Conservation (phyloP, 2,329 filamentous ascomycete species). For the Lachnellula hyalina region DNA sequence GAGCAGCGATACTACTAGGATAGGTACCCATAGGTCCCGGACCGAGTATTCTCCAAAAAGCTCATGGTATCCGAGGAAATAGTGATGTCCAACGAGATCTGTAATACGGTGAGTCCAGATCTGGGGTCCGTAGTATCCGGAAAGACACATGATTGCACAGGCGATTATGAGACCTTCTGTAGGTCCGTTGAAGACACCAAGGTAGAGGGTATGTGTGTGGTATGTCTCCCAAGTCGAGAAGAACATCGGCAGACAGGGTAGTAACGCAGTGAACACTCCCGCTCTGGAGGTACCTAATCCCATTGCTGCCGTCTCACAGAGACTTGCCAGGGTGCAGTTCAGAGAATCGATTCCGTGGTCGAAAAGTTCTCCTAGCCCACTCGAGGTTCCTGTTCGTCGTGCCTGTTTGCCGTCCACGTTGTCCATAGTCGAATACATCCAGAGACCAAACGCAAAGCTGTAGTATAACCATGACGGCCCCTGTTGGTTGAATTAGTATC, state of each 20-base stretch:
- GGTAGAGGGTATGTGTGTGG: constrained; percentile 93
- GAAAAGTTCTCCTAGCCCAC: constrained; percentile 90
- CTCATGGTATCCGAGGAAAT: constrained; percentile 47
- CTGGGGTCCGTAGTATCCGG: constrained; percentile 79
- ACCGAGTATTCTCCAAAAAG: constrained; percentile 68
- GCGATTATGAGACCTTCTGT: constrained; percentile 93
- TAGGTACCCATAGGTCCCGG: constrained; percentile 79
- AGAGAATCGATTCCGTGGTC: constrained; percentile 98
- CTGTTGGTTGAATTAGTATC: constrained; percentile 38
- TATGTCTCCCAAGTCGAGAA: constrained; percentile 99
- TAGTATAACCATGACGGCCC: constrained; percentile 90
- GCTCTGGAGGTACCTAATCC: constrained; percentile 77
- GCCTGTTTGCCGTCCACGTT: constrained; percentile 99
- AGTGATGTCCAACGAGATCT: constrained; percentile 57
- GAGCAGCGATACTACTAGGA: constrained; percentile 61
- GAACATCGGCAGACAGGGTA: constrained; percentile 95
- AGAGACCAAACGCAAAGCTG: constrained; percentile 90
- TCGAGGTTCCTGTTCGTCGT: constrained; percentile 88
- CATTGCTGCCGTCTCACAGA: constrained; percentile 91
- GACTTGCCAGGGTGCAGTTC: constrained; percentile 89
- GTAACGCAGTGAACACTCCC: constrained; percentile 85
- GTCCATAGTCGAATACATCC: constrained; percentile 99
- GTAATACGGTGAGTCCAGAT: constrained; percentile 79
- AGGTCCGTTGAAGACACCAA: constrained; percentile 94
- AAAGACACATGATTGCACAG: constrained; percentile 76